Base-by-base conservation (phyloP, 2,329 filamentous ascomycete genomes). In the Fusarium oxysporum region DNA sequence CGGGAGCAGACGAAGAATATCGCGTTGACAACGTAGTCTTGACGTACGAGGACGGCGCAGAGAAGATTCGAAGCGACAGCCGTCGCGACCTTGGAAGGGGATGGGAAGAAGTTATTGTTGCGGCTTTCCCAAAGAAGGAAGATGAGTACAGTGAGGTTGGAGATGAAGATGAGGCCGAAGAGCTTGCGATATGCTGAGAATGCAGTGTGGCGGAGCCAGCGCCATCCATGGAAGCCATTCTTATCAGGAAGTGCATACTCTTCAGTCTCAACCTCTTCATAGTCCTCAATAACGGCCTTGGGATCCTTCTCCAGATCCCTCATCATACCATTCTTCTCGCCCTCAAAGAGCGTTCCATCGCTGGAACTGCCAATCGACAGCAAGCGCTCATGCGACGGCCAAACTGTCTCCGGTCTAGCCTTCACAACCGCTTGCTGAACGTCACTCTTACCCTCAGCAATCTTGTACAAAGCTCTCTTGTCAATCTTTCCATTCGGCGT, bases 1-100 rank as follows among this genome's bases (percentile, higher is more conserved):
- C 80, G 81, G 25, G 80, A 84, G 54, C 79, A 81, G 55, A 85
- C 67, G 37, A 64, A 74, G 76, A 83, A 88, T 9, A 87, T 75
- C 17, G 79, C 70, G 71, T 88, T 88, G 74, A 87, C 80, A 50
- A 86, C 79, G 61, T 85, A 80, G n/a, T 87, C 85, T 68, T 87
- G 85, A 13, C 86, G 83, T 48, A 86, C 81, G 23, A 86, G 76
- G 4, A 87, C 82, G 13, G 85, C 81, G 3, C 82, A 75, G 11
- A 85, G 72, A 12, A 87, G 80, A 70, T 75, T 75, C 0, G 72
- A 62, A 0, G 72, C 70, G 8, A 75, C 72, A 4, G 72, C 72
- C 0, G 51, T 75, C 1, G 72, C 72, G 25, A 75, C 14, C 8
- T 65, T 68, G 9, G 62, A 43, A 1, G 62, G 41, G 6, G 59